phyloP scores from a whole-genome alignment of 1,284 basidiomycete genomes.

The Amylostereum areolatum region DNA sequence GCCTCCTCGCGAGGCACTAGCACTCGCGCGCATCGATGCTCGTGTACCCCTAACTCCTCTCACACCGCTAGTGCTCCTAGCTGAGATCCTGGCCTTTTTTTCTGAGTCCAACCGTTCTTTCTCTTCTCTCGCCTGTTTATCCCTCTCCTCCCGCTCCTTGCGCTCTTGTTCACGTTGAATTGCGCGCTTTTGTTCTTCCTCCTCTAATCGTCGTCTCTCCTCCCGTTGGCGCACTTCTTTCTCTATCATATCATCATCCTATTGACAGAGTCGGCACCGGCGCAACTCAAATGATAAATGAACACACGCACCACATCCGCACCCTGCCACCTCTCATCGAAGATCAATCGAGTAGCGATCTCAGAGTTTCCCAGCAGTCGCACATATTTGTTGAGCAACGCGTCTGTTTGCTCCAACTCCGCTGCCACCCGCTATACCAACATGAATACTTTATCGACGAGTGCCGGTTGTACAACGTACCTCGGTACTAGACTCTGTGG shows the following conservation, averaged over 20 bases:
- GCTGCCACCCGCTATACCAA: constrained; percentile 49
- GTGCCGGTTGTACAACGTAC: constrained; percentile 29
- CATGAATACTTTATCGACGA: not conserved
- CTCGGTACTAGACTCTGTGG: constrained; percentile 59
- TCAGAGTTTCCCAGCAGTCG: constrained; percentile 65
- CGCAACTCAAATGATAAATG: not conserved
- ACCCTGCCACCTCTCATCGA: constrained; percentile 70
- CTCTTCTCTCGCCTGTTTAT: constrained; percentile 39
- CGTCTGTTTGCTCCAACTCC: constrained; percentile 65
- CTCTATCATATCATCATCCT: constrained; percentile 57
- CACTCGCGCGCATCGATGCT: constrained; percentile 27
- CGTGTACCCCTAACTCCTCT: constrained; percentile 32
- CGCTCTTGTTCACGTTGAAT: constrained; percentile 11
- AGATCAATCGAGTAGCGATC: constrained; percentile 54
- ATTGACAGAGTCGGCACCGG: not conserved
- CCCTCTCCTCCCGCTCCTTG: constrained; percentile 39
- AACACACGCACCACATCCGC: constrained; percentile 51
- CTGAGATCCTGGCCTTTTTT: constrained; percentile 17
- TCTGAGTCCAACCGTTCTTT: constrained; percentile 25
- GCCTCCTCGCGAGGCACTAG: not conserved
- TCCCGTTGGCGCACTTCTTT: constrained; percentile 41
- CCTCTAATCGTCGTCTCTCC: constrained; percentile 42
- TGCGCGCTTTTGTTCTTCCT: constrained; percentile 38
- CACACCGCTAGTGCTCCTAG: constrained; percentile 25
- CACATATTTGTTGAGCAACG: constrained; percentile 67